Percentiles rank a stretch among this genome's conserved stretches.
phyloP scores from a whole-genome alignment of 345 rosid genomes.

The Noccaea bulbosa region DNA sequence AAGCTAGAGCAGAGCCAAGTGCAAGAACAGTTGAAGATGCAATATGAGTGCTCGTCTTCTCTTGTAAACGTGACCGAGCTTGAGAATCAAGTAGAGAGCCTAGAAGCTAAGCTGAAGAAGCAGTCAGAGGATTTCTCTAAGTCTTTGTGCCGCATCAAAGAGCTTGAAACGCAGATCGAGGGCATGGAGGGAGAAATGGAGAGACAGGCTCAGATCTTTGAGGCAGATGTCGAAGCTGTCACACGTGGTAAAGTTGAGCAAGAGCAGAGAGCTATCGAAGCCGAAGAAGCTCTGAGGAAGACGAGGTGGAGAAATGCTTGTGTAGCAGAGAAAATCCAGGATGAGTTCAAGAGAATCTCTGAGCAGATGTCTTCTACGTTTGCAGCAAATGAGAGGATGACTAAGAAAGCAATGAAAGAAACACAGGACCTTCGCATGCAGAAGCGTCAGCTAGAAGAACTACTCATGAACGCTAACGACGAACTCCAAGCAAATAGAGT shows the following conservation, averaged over 20 bases:
- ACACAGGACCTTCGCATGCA: slow-evolving; percentile 59
- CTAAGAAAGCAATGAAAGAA: slow-evolving; percentile 63
- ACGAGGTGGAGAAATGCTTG: slow-evolving; percentile 74
- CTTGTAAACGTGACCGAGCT: slow-evolving; percentile 53
- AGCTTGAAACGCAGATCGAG: slow-evolving; percentile 66
- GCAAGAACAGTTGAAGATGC: slow-evolving; percentile 57
- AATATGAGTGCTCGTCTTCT: slow-evolving; percentile 51
- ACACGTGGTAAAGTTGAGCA: slow-evolving; percentile 61
- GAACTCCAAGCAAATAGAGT: slow-evolving; percentile 52
- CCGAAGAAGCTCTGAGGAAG: slow-evolving; percentile 80
- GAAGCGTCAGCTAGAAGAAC: slow-evolving; percentile 65
- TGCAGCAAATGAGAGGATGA: slow-evolving; percentile 74
- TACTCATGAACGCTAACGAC: slow-evolving; percentile 66
- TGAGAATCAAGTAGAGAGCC: slow-evolving; percentile 56
- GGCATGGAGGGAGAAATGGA: slow-evolving; percentile 65
- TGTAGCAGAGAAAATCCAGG: slow-evolving; percentile 77
- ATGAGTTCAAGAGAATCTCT: slow-evolving; percentile 74
- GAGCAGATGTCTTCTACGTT: slow-evolving; percentile 66
- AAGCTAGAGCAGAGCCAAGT: slow-evolving; percentile 58
- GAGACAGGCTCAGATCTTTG: slow-evolving; percentile 63
- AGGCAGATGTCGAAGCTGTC: slow-evolving; percentile 68
- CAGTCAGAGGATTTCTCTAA: slow-evolving; percentile 69
- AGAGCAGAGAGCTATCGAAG: slow-evolving; percentile 82
- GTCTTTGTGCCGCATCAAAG: slow-evolving; percentile 58
- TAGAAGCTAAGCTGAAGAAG: slow-evolving; percentile 69